Base-by-base conservation (phyloP, 192 early-diverging fungal species). In the Lunasporangiospora selenospora region DNA sequence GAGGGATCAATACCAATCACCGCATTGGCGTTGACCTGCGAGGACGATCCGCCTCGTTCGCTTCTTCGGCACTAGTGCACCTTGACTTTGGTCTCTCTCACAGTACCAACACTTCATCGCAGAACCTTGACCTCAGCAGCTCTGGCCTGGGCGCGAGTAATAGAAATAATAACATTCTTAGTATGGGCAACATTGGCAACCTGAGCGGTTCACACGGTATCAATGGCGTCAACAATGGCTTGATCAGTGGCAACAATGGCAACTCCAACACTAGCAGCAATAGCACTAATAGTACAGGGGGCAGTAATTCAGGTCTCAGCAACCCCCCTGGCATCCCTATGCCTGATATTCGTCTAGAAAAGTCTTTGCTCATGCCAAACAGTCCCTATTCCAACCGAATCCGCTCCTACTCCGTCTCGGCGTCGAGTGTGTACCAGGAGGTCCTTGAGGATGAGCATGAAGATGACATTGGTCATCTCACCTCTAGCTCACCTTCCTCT, bases 341-440 rank as follows among this genome's bases (percentile, higher is more conserved):
- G 44, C 77, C 65, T n/a, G 65, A 75, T 32, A 75, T 79, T 31
- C 78, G 78, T 30, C 50, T 75, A 15, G 78, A 79, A 55, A 63
- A 73, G 41, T 63, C 60, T 10, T 43, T 73, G 7, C 37, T 73
- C 40, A 63, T 39, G 50, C 65, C 65, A 24, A 56, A 56, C 19
- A 58, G 60, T 18, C 60, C 63, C 21, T 73, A 63, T 76, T 60
- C 78, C 11, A 79, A 79, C 52, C 55, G 78, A 36, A 79, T 79
- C 53, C 65, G 78, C 32, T 79, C 78, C 9, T 79, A 76, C 59
- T 79, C 78, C 53, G 73, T 79, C 32, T 79, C 78, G n/a, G 67
- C 78, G 21, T 65, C 78, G 0, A 47, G 65, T 16, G 75, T 67
- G 31, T 79, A 79, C 44, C 70, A 79, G 53, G 78, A 79, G 34